These are phyloP conservation scores for Cladosporium phlei DNA, from an alignment of 2,329 filamentous ascomycete species.

Conservation along the genomic window DNA sequence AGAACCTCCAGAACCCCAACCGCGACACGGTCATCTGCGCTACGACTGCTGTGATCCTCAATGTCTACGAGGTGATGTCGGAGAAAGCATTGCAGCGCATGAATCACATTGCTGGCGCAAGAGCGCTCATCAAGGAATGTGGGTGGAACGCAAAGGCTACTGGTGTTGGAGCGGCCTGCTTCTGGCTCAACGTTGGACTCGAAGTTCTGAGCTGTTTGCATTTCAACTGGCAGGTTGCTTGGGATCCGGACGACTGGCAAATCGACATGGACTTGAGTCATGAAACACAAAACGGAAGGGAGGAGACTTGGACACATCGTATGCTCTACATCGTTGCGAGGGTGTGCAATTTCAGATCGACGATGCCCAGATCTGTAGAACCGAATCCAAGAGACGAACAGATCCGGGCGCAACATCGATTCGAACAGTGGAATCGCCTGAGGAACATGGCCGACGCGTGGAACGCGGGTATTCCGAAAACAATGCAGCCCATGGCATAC, in stretches of 20 bases:
- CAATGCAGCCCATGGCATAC: slow-evolving; percentile 83
- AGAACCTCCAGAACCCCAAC: slow-evolving; percentile 75
- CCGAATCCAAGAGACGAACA: slow-evolving; percentile 60
- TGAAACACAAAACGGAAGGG: slow-evolving; percentile 56
- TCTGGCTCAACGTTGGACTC: slow-evolving; percentile 89
- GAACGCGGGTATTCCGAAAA: slow-evolving; percentile 71
- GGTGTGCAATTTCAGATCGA: slow-evolving; percentile 76
- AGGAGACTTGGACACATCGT: slow-evolving; percentile 82
- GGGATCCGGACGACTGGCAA: slow-evolving; percentile 88
- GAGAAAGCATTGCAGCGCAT: slow-evolving; percentile 73
- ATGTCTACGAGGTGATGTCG: slow-evolving; percentile 91
- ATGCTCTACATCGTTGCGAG: slow-evolving; percentile 87
- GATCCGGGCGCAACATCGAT: slow-evolving; percentile 58
- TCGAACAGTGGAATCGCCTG: slow-evolving; percentile 73
- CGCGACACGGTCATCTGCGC: slow-evolving; percentile 80
- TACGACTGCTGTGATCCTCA: slow-evolving; percentile 79
- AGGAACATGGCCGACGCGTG: slow-evolving; percentile 78
- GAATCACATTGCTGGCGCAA: slow-evolving; percentile 81
- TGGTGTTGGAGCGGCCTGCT: slow-evolving; percentile 81
- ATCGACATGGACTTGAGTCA: slow-evolving; percentile 69
- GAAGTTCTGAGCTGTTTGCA: slow-evolving; percentile 84
- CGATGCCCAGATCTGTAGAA: slow-evolving; percentile 58
- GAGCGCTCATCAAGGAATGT: slow-evolving; percentile 83
- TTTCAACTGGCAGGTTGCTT: slow-evolving; percentile 80
- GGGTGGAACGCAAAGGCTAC: slow-evolving; percentile 76